Base-by-base conservation (phyloP, 305 asterid species). In the Rubia peregrina region DNA sequence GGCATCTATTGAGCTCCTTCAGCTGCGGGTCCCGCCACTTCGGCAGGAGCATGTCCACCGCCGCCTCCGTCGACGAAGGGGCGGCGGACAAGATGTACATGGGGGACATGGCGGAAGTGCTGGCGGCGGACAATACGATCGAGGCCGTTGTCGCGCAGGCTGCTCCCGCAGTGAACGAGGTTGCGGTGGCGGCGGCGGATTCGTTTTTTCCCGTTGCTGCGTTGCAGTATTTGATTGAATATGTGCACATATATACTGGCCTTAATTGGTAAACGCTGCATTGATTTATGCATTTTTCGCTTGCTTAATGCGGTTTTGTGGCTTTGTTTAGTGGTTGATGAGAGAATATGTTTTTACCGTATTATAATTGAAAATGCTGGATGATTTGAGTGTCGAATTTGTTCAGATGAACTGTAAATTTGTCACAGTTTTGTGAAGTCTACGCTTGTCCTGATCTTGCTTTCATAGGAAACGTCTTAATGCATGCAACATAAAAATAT, bases 181-280 rank as follows among this genome's bases (percentile, higher is more conserved):
- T 90, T 65, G 95, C 91, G 9, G 46, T 76, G 71, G 97, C 94
- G 1, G 95, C 97, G 2, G 95, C 96, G 0, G 98, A 89, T 76
- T 90, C 96, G 46, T 88, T 53, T 75, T 69, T 79, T 68, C 97
- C 97, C 0, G 91, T 90, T 78, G 94, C 95, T 14, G 90, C 75
- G 17, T 80, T 93, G 46, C 96, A 90, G 76, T 78, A 93, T 75
- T 56, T 89, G 67, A 87, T 93, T 60, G 92, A 86, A 71, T 88
- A 88, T 73, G 85, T 93, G 62, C 98, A 93, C 77, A 65, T 44
- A 53, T 76, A 55, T 64, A 84, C 89, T 6, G 98, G 98, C 44
- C 74, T 86, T 14, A 19, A 82, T 74, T 93, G 98, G 97, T 91
- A 78, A 77, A 77, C 59, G 41, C 22, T 55, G 66, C 64, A 7